These are phyloP conservation scores for Penicillium alfredii DNA, from an alignment of 495 filamentous ascomycete genomes.

Conservation along the genomic window DNA sequence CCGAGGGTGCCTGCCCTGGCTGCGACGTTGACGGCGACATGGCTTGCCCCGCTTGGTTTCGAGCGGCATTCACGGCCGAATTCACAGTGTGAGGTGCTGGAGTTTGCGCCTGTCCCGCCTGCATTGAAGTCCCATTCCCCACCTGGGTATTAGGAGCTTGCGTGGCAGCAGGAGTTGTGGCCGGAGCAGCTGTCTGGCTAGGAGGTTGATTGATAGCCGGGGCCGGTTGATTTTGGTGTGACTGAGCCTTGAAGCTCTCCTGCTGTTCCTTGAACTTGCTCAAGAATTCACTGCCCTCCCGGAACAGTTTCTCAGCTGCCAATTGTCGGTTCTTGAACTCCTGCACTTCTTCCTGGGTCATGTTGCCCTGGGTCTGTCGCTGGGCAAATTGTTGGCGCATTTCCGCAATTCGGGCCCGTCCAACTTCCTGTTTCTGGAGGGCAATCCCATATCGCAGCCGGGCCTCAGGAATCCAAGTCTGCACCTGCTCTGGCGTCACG, in stretches of 20 bases:
- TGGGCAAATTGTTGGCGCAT: conserved; percentile 33
- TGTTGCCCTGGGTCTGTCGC: conserved; percentile 33
- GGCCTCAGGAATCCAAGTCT: conserved; percentile 47
- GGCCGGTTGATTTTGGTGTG: conserved; percentile 35
- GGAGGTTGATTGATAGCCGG: too few species aligned
- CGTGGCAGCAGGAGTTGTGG: conserved; percentile 15
- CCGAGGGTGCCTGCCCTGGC: conserved; percentile 30
- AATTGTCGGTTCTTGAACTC: conserved; percentile 39
- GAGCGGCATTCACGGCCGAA: conserved; percentile 48
- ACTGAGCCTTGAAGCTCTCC: conserved; percentile 38
- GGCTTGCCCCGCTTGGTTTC: conserved; percentile 36
- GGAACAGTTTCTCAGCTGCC: conserved; percentile 40
- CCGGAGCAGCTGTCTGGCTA: conserved; percentile 13
- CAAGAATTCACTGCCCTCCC: conserved; percentile 43
- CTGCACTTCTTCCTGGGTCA: conserved; percentile 40
- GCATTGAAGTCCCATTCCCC: conserved; percentile 22
- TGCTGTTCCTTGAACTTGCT: conserved; percentile 46
- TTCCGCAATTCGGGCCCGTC: conserved; percentile 33
- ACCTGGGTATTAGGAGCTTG: conserved; percentile 20
- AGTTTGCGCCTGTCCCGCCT: conserved; percentile 34
- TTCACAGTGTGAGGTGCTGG: conserved; percentile 49
- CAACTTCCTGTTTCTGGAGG: conserved; percentile 48
- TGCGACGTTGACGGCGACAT: conserved; percentile 38
- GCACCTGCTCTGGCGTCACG: conserved; percentile 41
- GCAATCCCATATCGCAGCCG: conserved; percentile 47